Percentiles rank a stretch among this genome's conserved stretches.
phyloP scores from a whole-genome alignment of 2,329 filamentous ascomycete genomes.

The Fonsecaea erecta region DNA sequence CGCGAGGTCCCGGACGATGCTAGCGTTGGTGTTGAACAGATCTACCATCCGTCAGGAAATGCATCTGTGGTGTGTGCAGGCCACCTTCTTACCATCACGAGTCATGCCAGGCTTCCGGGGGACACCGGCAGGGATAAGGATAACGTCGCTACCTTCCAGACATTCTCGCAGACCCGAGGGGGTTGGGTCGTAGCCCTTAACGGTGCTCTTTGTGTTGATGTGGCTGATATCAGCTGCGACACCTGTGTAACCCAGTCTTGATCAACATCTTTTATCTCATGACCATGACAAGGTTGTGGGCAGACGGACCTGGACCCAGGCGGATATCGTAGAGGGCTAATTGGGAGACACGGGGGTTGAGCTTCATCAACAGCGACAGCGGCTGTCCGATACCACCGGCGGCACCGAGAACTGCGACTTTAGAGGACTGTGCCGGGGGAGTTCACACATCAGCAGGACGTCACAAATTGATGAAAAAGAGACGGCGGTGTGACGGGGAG shows the following conservation, averaged over 20 bases:
- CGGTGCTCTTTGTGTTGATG: slow-evolving; percentile 97
- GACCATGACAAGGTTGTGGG: neutral
- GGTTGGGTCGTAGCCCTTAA: slow-evolving; percentile 85
- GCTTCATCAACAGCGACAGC: slow-evolving; percentile 95
- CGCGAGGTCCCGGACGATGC: slow-evolving; percentile 97
- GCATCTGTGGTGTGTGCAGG: neutral
- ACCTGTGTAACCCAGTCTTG: slow-evolving; percentile 59
- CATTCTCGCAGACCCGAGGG: slow-evolving; percentile 74
- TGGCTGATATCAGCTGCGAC: slow-evolving; percentile 97
- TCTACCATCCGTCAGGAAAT: slow-evolving; percentile 57
- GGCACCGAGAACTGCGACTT: slow-evolving; percentile 96
- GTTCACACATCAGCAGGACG: slow-evolving; percentile 15
- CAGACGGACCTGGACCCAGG: slow-evolving; percentile 78
- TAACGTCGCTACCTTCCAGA: slow-evolving; percentile 87
- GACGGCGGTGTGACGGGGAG: slow-evolving; percentile 18
- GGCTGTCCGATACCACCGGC: slow-evolving; percentile 98
- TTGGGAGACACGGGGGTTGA: slow-evolving; percentile 92
- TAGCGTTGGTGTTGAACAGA: slow-evolving; percentile 99
- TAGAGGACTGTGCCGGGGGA: slow-evolving; percentile 79
- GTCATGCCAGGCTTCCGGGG: slow-evolving; percentile 99
- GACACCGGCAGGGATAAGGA: slow-evolving; percentile 97
- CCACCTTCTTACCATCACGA: slow-evolving; percentile 72
- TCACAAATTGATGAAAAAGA: no score
- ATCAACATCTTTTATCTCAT: slow-evolving; percentile 16
- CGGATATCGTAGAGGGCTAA: slow-evolving; percentile 98